Conservation (phyloP, 495 filamentous ascomycete species). For the Terfezia claveryi region DNA sequence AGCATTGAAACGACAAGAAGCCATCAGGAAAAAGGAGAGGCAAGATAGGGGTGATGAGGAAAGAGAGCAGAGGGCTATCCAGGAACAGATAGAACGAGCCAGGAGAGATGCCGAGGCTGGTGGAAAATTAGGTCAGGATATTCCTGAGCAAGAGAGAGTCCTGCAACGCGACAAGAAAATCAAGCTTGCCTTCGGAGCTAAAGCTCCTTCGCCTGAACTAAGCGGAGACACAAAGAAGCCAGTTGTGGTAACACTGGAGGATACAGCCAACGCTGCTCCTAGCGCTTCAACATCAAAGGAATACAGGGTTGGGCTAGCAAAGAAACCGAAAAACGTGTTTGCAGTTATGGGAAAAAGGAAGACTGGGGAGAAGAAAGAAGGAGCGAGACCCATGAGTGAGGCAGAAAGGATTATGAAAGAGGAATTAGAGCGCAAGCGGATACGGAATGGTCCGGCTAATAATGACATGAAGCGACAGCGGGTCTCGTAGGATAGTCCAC, state of each 20-base stretch:
- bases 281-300: conserved; percentile 22
- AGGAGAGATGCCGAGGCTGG: conserved; percentile 28
- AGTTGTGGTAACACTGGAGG: conserved; percentile 9
- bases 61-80: conserved; percentile 55
- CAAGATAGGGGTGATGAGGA: conserved; percentile 80
- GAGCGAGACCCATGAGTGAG: conserved; percentile 56
- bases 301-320: conserved; percentile 35
- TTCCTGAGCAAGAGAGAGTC: conserved; percentile 34
- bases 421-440: conserved; percentile 51
- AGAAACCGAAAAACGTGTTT: conserved; percentile 64
- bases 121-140: conserved; percentile 22
- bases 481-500: background rate
- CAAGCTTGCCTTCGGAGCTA: conserved; percentile 44
- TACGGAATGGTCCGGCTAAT: conserved; percentile 20
- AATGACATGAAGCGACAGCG: conserved; percentile 8
- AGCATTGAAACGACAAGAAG: conserved; percentile 55
- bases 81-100: conserved; percentile 62
- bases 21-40: conserved; percentile 57
- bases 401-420: conserved; percentile 83
- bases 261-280: too few species aligned
- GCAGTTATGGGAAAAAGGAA: conserved; percentile 26
- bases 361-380: conserved; percentile 31
- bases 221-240: conserved; percentile 11
- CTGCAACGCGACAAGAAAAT: conserved; percentile 37
- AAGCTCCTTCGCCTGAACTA: background rate